These are phyloP conservation scores for Curvularia eragrostidis DNA, from an alignment of 2,329 filamentous ascomycete genomes.

Conservation along the genomic window DNA sequence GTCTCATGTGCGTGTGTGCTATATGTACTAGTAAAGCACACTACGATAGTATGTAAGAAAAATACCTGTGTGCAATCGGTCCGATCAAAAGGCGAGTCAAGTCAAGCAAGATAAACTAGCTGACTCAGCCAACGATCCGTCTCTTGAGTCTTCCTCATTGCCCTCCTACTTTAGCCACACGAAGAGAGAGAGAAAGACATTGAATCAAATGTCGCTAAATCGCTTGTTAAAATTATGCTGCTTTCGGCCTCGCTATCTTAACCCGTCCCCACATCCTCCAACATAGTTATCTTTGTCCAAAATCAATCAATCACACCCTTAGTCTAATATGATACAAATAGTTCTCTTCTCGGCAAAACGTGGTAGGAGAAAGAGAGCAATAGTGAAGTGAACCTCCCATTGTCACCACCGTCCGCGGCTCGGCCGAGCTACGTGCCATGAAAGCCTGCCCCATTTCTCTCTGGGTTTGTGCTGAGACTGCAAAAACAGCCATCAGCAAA, in stretches of 20 bases:
- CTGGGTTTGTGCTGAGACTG: slow-evolving; percentile 1
- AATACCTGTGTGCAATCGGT: neutral
- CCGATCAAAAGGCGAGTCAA: too few species aligned
- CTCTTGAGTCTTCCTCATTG: neutral
- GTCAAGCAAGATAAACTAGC: too few species aligned
- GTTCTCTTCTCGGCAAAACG: slow-evolving; percentile 1
- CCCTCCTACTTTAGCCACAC: neutral
- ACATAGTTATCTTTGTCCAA: neutral
- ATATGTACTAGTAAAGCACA: too few species aligned
- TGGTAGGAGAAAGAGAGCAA: slow-evolving; percentile 1
- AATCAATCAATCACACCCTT: slow-evolving; percentile 8
- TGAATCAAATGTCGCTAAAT: slow-evolving; percentile 13
- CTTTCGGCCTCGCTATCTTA: slow-evolving; percentile 8
- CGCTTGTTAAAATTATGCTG: slow-evolving; percentile 15
- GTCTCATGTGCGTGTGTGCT: too few species aligned
- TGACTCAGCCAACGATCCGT: too few species aligned
- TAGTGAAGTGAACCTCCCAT: slow-evolving; percentile 11
- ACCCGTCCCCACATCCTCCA: neutral
- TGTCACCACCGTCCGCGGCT: slow-evolving; percentile 15
- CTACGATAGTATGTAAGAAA: too few species aligned
- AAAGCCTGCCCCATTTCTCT: slow-evolving; percentile 2
- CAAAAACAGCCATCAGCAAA: slow-evolving; percentile 1
- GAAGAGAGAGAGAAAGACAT: neutral
- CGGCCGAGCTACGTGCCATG: slow-evolving; percentile 9
- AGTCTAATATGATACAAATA: slow-evolving; percentile 21